Evolutionary conservation across 345 rosid genomes (phyloP), one percentile per base, ranked within the genome.

Genomic region (Chamaenerion angustifolium): DNA sequence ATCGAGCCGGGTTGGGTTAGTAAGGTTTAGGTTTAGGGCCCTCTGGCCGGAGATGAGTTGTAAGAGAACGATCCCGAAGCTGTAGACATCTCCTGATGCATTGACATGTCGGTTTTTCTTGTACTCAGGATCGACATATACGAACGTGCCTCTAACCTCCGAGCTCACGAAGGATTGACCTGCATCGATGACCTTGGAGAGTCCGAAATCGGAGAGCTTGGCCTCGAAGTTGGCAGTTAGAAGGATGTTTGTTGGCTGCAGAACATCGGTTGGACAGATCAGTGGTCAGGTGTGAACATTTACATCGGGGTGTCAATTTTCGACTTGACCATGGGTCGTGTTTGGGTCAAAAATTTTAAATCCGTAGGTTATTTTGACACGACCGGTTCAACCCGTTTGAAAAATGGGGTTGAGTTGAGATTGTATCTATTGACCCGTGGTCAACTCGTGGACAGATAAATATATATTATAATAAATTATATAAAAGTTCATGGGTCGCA

Each of bases 71-170:
- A 77, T 71, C 19, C 83, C 81, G 1, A 77, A 75, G 53, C 83
- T 80, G 51, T 80, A 77, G 21, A 75, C 81, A 56, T 75, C 77
- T 0, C 81, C 83, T 1, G 65, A 68, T 11, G 81, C 76, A 55
- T 76, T 70, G 15, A 80, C 88, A 8, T 17, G 77, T 57, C 45
- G 79, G 60, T 77, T 80, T 48, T 63, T 64, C 55, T 67, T 63
- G 56, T 77, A 80, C 54, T 75, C 83, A 16, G 79, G 81, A 59
- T 80, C 79, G 8, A 80, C 81, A 47, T 75, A 75, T 16, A 81
- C 83, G n/a, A 77, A 75, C 16, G 81, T 80, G 19, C 88, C 83
- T 56, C 83, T 61, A 43, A 80, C 79, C 70, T 77, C 81, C 49
- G 83, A 75, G 62, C 77, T 77, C 63, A 72, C 88, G 50, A 66